These are phyloP conservation scores for Dendrobium huoshanense DNA, from an alignment of 106 monocot genomes.

Conservation along the genomic window DNA sequence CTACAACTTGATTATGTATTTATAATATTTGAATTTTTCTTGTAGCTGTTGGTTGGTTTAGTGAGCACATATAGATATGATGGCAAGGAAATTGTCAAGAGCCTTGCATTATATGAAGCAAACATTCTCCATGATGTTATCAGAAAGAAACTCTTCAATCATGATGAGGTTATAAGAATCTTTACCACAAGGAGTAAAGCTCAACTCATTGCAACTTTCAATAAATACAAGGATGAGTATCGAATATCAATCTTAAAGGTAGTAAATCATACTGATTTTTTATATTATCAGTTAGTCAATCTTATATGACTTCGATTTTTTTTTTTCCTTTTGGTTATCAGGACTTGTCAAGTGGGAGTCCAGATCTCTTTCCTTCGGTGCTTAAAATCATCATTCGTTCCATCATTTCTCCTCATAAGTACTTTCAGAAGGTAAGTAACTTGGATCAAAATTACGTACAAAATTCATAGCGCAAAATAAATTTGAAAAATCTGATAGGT, in stretches of 20 bases:
- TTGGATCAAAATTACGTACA: neutral
- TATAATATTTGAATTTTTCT: neutral
- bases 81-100: constrained; percentile 37
- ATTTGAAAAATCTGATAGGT: too few relatives aligned
- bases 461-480: too few relatives aligned
- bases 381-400: constrained; percentile 40
- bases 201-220: constrained; percentile 77
- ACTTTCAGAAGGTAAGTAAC: constrained; percentile 57
- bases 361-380: constrained; percentile 32
- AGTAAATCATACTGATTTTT: neutral
- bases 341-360: constrained; percentile 24
- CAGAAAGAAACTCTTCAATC: constrained; percentile 24
- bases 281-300: neutral
- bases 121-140: constrained; percentile 44
- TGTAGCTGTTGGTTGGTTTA: constrained; percentile 54
- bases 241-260: constrained; percentile 55
- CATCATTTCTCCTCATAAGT: constrained; percentile 38
- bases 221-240: constrained; percentile 53
- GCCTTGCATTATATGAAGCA: constrained; percentile 52
- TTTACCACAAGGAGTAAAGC: constrained; percentile 69
- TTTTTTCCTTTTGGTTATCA: constrained; percentile 9
- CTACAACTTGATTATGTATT: too few relatives aligned
- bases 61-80: constrained; percentile 54
- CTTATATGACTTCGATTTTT: too few relatives aligned
- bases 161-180: constrained; percentile 58